Evolutionary conservation across 1,284 basidiomycete genomes (phyloP), one percentile per base, ranked within the genome.

Genomic region (Sphagnurus paluster): DNA sequence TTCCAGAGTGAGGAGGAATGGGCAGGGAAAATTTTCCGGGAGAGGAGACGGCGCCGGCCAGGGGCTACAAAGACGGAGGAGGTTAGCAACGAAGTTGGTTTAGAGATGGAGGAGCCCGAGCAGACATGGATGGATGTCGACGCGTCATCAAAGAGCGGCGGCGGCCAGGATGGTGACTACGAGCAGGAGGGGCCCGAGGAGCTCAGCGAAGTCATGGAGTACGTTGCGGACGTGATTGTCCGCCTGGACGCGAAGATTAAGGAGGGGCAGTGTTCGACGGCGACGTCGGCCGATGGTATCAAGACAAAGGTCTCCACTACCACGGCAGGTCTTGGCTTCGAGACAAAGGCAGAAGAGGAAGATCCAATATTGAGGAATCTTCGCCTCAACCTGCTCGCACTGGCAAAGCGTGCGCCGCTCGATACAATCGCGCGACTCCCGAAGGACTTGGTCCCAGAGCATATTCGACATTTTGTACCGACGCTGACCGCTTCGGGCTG

Each of bases 381-480:
- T 30, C 74, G 86, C 25, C 67, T 88, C 54, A 87, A 86, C 59
- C 66, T 88, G 25, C 71, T 89, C 21, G 84, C 85, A 2, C 69
- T 89, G 20, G 82, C 84, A 43, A 87, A 87, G 60, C 74, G 86
- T 5, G 84, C 84, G 8, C 87, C 87, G 3, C 61, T 87, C 49
- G 82, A 87, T 56, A 80, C 75, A 50, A 83, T 89, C 46, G 82
- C 82, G 14, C 71, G 71, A 30, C 62, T 88, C 32, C 84, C 84
- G 3, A 66, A 74, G 17, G 81, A 84, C 39, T 65, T 88, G 30
- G 81, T 88, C 1, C 84, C 84, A 5, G 77, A 79, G 50, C 73
- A 79, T 54, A 77, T 87, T 49, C 72, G 84, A 39, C 71, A 74
- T 52, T 77, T 80, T 49, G 79, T 87, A 9, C 84, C 84, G 11